These are phyloP conservation scores for Akanthomyces uredinophilus DNA, from an alignment of 2,329 filamentous ascomycete genomes.

Conservation along the genomic window DNA sequence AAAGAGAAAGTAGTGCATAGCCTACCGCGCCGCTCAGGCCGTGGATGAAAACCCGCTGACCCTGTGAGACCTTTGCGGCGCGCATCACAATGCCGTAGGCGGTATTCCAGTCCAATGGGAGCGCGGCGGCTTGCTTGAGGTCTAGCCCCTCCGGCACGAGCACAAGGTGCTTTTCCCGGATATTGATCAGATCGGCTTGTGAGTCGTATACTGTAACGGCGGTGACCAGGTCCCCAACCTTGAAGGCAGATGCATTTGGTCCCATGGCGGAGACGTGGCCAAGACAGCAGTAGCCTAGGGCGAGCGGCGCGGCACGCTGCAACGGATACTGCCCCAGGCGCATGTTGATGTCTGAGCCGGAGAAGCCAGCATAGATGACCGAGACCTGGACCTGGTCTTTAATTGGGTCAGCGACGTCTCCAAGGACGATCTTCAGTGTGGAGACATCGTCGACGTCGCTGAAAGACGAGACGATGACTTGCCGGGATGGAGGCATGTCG, in stretches of 20 bases:
- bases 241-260: slow-evolving; percentile 26
- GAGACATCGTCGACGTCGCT: no score
- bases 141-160: slow-evolving; percentile 37
- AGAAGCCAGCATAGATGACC: slow-evolving; percentile 38
- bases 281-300: slow-evolving; percentile 44
- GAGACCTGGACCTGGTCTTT: neutral
- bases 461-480: no score
- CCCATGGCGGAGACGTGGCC: slow-evolving; percentile 38
- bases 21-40: slow-evolving; percentile 47
- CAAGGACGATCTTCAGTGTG: no score
- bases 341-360: slow-evolving; percentile 46
- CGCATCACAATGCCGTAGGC: slow-evolving; percentile 34
- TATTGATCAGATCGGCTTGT: slow-evolving; percentile 41
- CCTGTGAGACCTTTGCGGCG: slow-evolving; percentile 34
- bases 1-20: slow-evolving; percentile 36
- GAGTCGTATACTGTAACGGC: slow-evolving; percentile 36
- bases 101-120: slow-evolving; percentile 43
- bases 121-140: slow-evolving; percentile 34
- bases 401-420: no score
- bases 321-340: slow-evolving; percentile 42
- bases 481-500: no score
- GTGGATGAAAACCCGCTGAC: slow-evolving; percentile 46
- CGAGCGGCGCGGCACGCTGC: slow-evolving; percentile 41
- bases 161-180: slow-evolving; percentile 41
- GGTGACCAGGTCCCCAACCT: slow-evolving; percentile 30